Base-by-base conservation (phyloP, 202 grass and related monocot species). In the Schoenoplectus tabernaemontani region DNA sequence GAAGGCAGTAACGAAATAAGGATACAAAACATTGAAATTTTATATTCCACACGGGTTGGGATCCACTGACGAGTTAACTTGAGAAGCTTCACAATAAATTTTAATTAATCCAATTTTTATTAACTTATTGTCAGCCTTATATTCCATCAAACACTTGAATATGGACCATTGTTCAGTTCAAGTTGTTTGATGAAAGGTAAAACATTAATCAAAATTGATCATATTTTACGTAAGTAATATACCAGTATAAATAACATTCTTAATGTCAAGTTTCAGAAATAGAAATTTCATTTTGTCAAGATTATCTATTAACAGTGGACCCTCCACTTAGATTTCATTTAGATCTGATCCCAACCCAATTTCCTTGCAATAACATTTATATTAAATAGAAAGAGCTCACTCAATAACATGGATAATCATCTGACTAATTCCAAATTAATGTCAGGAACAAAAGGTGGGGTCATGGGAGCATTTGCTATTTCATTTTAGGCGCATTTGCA, bases 361-460 rank as follows among this genome's bases (percentile, higher is more conserved):
- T 74, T 53, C 46, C 69, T 9, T n/a, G 24, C 13, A 39, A 51
- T 28, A 72, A 16, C 4, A 11, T 28, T 50, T 72, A 16, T 17
- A 50, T 22, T 30, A 73, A 73, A 50, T 51, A 6, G 69, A 53
- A 23, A 32, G 2, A 73, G 12, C 6, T n/a, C 46, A n/a, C 46
- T 19, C 15, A 19, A 4, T 54, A 54, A 33, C 44, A 51, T 9
- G 43, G 42, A 73, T 16, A 17, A 32, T 8, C n/a, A 73, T 50
- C 68, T 50, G 43, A 48, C 46, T n/a, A n/a, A n/a, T 51, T 51
- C 51, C 68, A 73, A 73, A 50, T 72, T 30, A 50, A 68, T 46
- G 42, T 32, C 22, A 48, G 43, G 26, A 71, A n/a, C 0, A 48
- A 30, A 51, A 50, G 10, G 4, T 16, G 23, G 43, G 44, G 32